Base-by-base conservation (phyloP, 2,329 filamentous ascomycete species). In the Colletotrichum sp. region DNA sequence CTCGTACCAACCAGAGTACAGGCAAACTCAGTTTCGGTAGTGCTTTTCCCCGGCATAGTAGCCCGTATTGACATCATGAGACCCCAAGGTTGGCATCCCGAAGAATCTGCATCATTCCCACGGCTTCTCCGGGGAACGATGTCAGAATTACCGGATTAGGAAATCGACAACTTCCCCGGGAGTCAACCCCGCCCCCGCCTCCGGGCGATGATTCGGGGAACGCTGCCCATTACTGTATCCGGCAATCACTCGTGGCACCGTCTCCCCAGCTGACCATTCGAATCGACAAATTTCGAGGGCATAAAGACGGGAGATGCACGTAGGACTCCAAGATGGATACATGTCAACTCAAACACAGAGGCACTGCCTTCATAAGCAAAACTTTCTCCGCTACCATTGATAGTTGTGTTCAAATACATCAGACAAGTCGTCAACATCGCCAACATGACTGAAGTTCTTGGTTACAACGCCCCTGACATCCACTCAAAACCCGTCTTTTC, bases 11-110 rank as follows among this genome's bases (percentile, higher is more conserved):
- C 2, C 13, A 2, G 44, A 12, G n/a, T 52, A 5, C n/a, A 52
- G 44, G 4, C 12, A 1, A 52, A 52, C 2, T 2, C 6, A 21
- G n/a, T 5, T 4, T 0, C n/a, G 18, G n/a, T 1, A 36, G 60
- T 32, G 28, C 60, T 32, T 30, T 59, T 16, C 52, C 52, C 26
- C 59, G 2, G 24, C 7, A 59, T 8, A 30, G 2, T n/a, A 52
- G 6, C 44, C n/a, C 44, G 44, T 1, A 52, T 52, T 4, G 44
- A 52, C 3, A 52, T 21, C 3, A 24, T 52, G n/a, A 52, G 10
- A 13, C n/a, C n/a, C 44, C n/a, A 24, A 52, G 3, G 5, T 52
- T 52, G 44, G 1, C 3, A 21, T 13, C 44, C 44, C 6, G n/a
- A 49, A 49, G 9, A 49, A 21, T 8, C 6, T 59, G 55, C 55